Evolutionary conservation across 345 rosid genomes (phyloP), one percentile per base, ranked within the genome.

Genomic region (Aquilaria yunnanensis): DNA sequence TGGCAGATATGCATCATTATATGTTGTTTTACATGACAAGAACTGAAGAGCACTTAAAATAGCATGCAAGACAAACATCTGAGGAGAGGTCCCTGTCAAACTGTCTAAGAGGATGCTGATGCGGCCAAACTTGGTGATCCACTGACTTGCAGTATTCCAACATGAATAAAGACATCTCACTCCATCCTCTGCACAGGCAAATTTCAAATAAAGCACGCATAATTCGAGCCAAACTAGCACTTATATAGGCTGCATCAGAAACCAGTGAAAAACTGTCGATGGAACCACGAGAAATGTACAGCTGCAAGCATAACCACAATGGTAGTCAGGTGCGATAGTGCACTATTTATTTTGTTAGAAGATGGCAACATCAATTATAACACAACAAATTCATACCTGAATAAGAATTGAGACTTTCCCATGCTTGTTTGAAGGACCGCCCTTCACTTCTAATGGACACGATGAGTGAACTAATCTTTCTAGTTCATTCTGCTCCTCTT

Each of bases 161-260:
- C 98, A 93, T 84, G 79, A 93, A 88, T 64, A 80, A 65, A 63
- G 92, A 65, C 96, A 93, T 93, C 85, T 80, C 92, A 76, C 87
- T 81, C 98, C 97, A 87, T 68, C 94, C 97, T 81, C 75, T 81
- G 47, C 90, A 85, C 79, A 93, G 78, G 72, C 97, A 93, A 76
- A 83, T 93, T 71, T 93, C 98, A 79, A 90, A 93, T 59, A 93
- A 70, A 65, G 97, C 98, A 58, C 94, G 88, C 92, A 93, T 84
- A 50, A 93, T 93, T 59, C 98, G 97, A 63, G 96, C 97, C 87
- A 93, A 77, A 78, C 98, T 93, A 66, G 98, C 98, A 80, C 97
- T 93, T 63, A 93, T 93, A 67, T 87, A 93, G 53, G 97, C 83
- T 66, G 97, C 98, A 81, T 93, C 97, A 62, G 97, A 93, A 70